Conservation (phyloP, 2,329 filamentous ascomycete species). For the Reticulascus tulasneorum region DNA sequence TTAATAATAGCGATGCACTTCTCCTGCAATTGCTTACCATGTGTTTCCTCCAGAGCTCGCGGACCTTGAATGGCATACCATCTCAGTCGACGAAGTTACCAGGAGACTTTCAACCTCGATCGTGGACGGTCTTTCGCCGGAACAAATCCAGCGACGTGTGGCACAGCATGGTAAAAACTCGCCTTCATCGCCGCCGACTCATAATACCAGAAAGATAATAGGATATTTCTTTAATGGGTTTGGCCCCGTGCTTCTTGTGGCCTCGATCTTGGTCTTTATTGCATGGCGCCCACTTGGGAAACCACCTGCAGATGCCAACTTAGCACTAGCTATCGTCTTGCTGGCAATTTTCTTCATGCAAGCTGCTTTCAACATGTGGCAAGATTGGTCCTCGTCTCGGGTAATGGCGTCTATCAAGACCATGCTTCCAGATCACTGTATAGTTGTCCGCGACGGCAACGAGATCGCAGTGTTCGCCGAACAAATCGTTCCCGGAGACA, state of each 20-base stretch:
- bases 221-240: constrained; percentile 78
- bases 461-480: constrained; percentile 45
- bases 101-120: constrained; percentile 54
- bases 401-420: constrained; percentile 78
- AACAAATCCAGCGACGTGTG: constrained; percentile 51
- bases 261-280: constrained; percentile 68
- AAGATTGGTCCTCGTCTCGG: constrained; percentile 71
- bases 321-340: constrained; percentile 70
- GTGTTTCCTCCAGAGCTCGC: constrained; percentile 45
- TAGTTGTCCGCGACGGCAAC: constrained; percentile 57
- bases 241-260: constrained; percentile 65
- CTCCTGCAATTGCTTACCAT: too few species aligned
- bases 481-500: constrained; percentile 68
- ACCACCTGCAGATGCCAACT: constrained; percentile 65
- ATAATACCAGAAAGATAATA: constrained; percentile 52
- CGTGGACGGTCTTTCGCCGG: constrained; percentile 53
- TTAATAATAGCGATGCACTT: constrained; percentile 7
- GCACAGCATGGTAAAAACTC: constrained; percentile 63
- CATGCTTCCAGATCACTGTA: constrained; percentile 72
- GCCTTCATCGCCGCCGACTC: constrained; percentile 61
- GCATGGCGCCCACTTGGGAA: constrained; percentile 72
- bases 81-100: constrained; percentile 54
- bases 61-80: constrained; percentile 64
- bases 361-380: constrained; percentile 66
- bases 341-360: constrained; percentile 66